Evolutionary conservation across 371 early-diverging fungal species (phyloP), one percentile per base, ranked within the genome.

Genomic region (Mucor plumbeus): DNA sequence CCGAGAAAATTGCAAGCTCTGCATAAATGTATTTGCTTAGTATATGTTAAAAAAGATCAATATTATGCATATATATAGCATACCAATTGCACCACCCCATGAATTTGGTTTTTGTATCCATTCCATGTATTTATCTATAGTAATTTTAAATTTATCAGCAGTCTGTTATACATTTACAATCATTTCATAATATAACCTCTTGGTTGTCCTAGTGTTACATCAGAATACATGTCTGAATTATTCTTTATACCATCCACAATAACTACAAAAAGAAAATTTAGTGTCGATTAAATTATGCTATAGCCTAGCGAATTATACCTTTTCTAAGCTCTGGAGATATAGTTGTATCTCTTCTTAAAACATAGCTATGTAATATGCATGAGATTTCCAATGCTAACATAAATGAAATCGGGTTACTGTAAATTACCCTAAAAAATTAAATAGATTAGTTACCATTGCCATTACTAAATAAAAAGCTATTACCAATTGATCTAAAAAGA

Each of bases 1-100:
- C 70, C 14, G 88, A 85, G 39, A 88, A 81, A 2, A 88, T 83
- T 21, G 87, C 72, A 7, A 88, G 60, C 54, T 88, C 88, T 86
- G 64, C 47, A 0, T 44, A 26, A 26, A 26, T 26, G 34, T 47
- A 19, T 8, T 19, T 19, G 7, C 5, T 47, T 5, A 47, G 19
- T 19, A n/a, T 19, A 0, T 19, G 47, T 19, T 19, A 47, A 9
- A 26, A 26, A 26, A 26, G 26, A 11, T 11, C 38, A 7, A 38
- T 38, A 38, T 38, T 38, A 53, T 53, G 10, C 31, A 13, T 5
- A 10, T 5, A 10, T 5, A 3, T 61, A 35, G 1, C 40, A 65
- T 82, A 86, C 88, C 88, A 44, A 88, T 88, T 11, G 87, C 88
- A 2, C 88, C 88, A 59, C 88, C 88, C 88, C 88, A 88, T 31